Base-by-base conservation (phyloP, 176 grass and related monocot species). In the Triticum urartu region DNA sequence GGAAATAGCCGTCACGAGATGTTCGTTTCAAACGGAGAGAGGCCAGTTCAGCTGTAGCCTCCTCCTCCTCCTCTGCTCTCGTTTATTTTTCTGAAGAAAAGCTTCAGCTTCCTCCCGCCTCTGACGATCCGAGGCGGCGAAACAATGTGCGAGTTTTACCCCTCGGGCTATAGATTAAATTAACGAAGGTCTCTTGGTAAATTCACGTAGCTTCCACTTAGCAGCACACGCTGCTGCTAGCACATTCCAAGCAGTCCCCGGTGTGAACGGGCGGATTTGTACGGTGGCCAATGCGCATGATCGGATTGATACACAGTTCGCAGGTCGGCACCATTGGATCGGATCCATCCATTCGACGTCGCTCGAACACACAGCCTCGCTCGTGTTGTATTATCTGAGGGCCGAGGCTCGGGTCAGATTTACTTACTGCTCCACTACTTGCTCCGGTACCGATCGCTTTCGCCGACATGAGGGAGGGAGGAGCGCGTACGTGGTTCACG, bases 1-100 rank as follows among this genome's bases (percentile, higher is more conserved):
- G 67, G 9, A 24, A 87, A 69, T 69, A 84, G 85, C 80, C 81
- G 85, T 69, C 81, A 7, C 39, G 3, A 32, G 84, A 84, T 52
- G 85, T 67, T 70, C 45, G 60, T 84, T 85, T 91, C 85, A 91
- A 69, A 91, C 76, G 24, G 56, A 22, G 52, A 59, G 52, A 59
- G 54, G 54, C 54, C 54, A 52, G 17, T 58, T 58, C 54, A 58
- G 17, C 54, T 1, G 50, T 54, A 17, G 5, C 68, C 68, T 72
- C 68, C 12, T 11, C 5, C 28, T 25, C 68, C 22, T 11, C 5
- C 11, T 73, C 11, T 38, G 12, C 2, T 21, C 33, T 38, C 32
- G 15, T 11, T 11, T 73, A n/a, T 45, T n/a, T 74, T 4, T 75
- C 39, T 54, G 73, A 76, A 54, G 25, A 76, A 25, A 30, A 26